These are phyloP conservation scores for Secale cereale DNA, from an alignment of 176 grass and related monocot species.

Conservation along the genomic window DNA sequence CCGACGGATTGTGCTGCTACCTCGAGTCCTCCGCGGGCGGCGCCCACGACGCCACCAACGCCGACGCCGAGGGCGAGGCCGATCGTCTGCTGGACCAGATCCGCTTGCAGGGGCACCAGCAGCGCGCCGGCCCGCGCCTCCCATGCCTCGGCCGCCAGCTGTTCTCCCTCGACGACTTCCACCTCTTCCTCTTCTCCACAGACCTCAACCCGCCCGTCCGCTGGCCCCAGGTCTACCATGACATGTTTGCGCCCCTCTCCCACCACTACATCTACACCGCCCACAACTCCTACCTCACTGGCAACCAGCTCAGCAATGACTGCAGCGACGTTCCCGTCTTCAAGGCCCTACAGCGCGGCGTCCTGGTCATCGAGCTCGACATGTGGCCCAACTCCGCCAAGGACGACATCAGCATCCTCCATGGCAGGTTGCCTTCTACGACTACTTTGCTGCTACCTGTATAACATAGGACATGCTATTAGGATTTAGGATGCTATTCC, in stretches of 20 bases:
- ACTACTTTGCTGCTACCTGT: neutral
- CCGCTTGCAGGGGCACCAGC: conserved; percentile 13
- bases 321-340: conserved; percentile 90
- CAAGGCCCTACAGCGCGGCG: conserved; percentile 78
- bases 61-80: conserved; percentile 16
- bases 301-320: conserved; percentile 94
- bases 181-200: conserved; percentile 82
- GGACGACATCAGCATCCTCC: conserved; percentile 77
- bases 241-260: conserved; percentile 75
- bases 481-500: neutral
- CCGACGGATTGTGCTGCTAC: conserved; percentile 59
- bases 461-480: too few relatives aligned
- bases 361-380: conserved; percentile 94
- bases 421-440: conserved; percentile 57
- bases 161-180: conserved; percentile 71
- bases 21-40: conserved; percentile 18
- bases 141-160: conserved; percentile 26
- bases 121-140: conserved; percentile 17
- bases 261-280: conserved; percentile 96
- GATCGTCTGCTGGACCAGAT: conserved; percentile 44
- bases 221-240: conserved; percentile 54
- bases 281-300: conserved; percentile 98
- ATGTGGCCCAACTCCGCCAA: conserved; percentile 89
- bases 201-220: conserved; percentile 67
- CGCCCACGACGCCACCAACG: neutral